Evolutionary conservation across 805 yeast species (phyloP).

Genomic region (Kodamaea leandrae): DNA sequence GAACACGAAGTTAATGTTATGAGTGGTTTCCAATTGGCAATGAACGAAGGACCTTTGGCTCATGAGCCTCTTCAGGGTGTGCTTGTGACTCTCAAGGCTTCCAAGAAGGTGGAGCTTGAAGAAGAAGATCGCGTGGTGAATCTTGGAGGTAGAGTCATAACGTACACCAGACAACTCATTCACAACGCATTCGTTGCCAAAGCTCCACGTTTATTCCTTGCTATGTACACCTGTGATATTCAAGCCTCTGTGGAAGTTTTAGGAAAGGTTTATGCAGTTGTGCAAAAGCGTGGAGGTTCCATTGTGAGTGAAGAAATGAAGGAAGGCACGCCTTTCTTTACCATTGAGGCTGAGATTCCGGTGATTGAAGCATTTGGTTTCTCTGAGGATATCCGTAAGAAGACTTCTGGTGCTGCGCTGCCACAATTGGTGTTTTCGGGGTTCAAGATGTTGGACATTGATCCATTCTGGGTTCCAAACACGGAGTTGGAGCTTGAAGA

Average conservation of each 20-base stretch:
- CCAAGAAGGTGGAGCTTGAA: slow-evolving; percentile 36
- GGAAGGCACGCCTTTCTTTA: slow-evolving; percentile 97
- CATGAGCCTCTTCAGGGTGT: slow-evolving; percentile 87
- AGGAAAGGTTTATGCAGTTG: slow-evolving; percentile 93
- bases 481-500: slow-evolving; percentile 96
- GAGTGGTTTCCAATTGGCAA: slow-evolving; percentile 83
- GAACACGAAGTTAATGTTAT: slow-evolving; percentile 60
- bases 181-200: slow-evolving; percentile 69
- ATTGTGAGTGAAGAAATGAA: slow-evolving; percentile 92
- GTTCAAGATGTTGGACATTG: slow-evolving; percentile 79
- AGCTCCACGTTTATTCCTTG: slow-evolving; percentile 88
- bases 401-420: slow-evolving; percentile 94
- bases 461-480: slow-evolving; percentile 99
- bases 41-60: slow-evolving; percentile 82
- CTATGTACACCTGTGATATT: slow-evolving; percentile 90
- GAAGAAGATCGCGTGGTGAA: slow-evolving; percentile 41
- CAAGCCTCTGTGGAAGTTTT: slow-evolving; percentile 93
- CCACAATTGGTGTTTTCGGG: slow-evolving; percentile 94
- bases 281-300: slow-evolving; percentile 82
- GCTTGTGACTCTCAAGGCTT: slow-evolving; percentile 42
- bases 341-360: slow-evolving; percentile 79
- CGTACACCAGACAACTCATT: slow-evolving; percentile 69
- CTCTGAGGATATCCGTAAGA: slow-evolving; percentile 89
- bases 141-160: slow-evolving; percentile 68
- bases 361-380: slow-evolving; percentile 97